These are phyloP conservation scores for slime mould (Dictyostelium discoideum) DNA, from an alignment of 78 protist genomes.

Conservation along the genomic window dicty_2.7 NC_007089.4:2283501-2284000, in stretches of 20 bases:
- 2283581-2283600: background rate
- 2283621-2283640: slow-evolving; percentile 42
- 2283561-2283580: background rate
- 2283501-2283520: background rate
- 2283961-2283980: slow-evolving; percentile 21
- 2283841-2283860: slow-evolving; percentile 4
- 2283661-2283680: background rate
- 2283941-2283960: background rate
- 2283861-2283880: slow-evolving; percentile 25
- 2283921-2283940: background rate
- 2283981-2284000: background rate
- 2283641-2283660: slow-evolving; percentile 14
- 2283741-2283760: background rate
- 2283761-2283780: background rate
- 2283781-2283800: background rate
- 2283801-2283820: background rate
- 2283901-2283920: slow-evolving; percentile 28
- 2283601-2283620: background rate
- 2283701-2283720: background rate
- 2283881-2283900: slow-evolving; percentile 28
- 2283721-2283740: background rate
- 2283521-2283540: background rate
- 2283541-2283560: background rate
- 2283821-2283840: background rate
- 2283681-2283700: slow-evolving; percentile 14